These are phyloP conservation scores for Colletotrichum sansevieriae DNA, from an alignment of 2,329 filamentous ascomycete genomes.

Conservation along the genomic window DNA sequence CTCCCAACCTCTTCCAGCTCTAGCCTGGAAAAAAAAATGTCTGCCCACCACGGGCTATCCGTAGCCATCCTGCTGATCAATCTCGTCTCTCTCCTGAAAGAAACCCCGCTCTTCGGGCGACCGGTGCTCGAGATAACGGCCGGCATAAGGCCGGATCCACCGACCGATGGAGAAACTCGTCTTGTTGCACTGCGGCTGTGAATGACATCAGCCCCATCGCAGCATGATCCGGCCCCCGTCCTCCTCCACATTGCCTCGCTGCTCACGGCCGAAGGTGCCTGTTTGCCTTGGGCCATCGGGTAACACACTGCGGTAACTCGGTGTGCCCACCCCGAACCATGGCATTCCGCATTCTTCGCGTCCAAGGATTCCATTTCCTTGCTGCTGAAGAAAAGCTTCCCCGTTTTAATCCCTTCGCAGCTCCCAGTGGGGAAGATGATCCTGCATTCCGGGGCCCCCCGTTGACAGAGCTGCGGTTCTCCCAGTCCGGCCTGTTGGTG, in stretches of 20 bases:
- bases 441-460: constrained; percentile 36
- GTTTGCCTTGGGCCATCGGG: constrained; percentile 21
- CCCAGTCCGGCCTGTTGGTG: constrained; percentile 33
- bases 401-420: constrained; percentile 35
- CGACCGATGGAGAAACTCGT: constrained; percentile 35
- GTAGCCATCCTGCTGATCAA: constrained; percentile 10
- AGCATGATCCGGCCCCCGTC: constrained; percentile 28
- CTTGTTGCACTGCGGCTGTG: constrained; percentile 24
- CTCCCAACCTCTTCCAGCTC: constrained; percentile 4
- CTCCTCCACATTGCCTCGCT: constrained; percentile 33
- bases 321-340: constrained; percentile 27
- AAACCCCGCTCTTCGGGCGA: constrained; percentile 31
- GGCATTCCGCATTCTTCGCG: constrained; percentile 30
- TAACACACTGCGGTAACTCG: constrained; percentile 29
- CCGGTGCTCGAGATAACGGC: constrained; percentile 35
- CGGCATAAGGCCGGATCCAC: constrained; percentile 40
- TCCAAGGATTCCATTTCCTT: constrained; percentile 27
- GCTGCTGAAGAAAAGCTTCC: constrained; percentile 8
- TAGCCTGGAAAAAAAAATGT: constrained; percentile 1
- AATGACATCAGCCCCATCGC: constrained; percentile 39
- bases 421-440: constrained; percentile 30
- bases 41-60: not conserved
- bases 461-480: constrained; percentile 36
- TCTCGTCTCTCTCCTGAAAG: constrained; percentile 1
- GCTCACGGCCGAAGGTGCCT: constrained; percentile 31